Conservation (phyloP, 306 rosid genomes). For the Pachyrhizus erosus region DNA sequence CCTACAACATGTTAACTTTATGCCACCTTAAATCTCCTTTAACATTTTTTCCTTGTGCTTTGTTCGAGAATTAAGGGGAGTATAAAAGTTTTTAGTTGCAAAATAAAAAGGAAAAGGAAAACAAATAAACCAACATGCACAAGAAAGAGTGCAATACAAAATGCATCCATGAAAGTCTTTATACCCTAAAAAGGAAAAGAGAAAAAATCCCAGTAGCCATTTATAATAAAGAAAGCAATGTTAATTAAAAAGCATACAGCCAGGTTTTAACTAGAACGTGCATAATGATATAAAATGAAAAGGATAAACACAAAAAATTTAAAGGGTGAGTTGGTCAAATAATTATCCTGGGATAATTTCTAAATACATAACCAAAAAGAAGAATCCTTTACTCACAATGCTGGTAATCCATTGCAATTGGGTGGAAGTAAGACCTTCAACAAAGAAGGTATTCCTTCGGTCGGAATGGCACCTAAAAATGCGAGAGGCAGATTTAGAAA, state of each 20-base stretch:
- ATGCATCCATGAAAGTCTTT: not conserved
- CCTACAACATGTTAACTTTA: not conserved
- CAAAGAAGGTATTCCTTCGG: constrained; percentile 95
- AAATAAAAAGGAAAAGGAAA: not conserved
- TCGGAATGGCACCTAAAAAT: constrained; percentile 83
- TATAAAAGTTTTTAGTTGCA: not conserved
- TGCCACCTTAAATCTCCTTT: not conserved
- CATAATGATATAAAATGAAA: not conserved
- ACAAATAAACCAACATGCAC: not conserved
- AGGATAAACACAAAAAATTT: not conserved
- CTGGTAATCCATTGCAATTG: constrained; percentile 83
- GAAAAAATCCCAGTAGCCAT: not conserved
- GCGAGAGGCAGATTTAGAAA: constrained; percentile 20
- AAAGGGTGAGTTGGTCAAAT: not conserved
- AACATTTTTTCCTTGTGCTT: not conserved
- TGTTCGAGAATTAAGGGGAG: not conserved
- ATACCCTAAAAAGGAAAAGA: not conserved
- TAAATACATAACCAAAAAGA: not conserved
- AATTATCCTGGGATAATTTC: constrained; percentile 24
- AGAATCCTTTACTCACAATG: constrained; percentile 61
- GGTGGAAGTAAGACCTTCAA: constrained; percentile 87
- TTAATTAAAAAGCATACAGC: not conserved
- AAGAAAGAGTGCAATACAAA: not conserved
- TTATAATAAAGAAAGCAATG: not conserved
- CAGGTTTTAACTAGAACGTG: not conserved